Evolutionary conservation across 2,329 filamentous ascomycete genomes (phyloP), one percentile per base, ranked within the genome.

Genomic region (Capronia coronata): DNA sequence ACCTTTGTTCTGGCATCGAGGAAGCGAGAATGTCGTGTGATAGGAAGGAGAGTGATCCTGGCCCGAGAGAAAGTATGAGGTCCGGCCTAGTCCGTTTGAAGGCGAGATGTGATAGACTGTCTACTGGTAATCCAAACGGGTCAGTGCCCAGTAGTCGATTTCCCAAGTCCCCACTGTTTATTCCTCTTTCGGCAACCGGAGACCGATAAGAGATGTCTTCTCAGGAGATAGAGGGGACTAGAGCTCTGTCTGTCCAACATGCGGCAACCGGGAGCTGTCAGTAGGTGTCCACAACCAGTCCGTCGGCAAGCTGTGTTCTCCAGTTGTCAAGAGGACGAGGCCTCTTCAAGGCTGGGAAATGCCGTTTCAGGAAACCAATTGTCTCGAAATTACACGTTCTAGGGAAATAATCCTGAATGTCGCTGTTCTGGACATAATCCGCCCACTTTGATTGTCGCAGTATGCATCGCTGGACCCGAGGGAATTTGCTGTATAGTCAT

Each of bases 151-250:
- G 13, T 21, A 4, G 35, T 38, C 25, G 25, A 27, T 27, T 6
- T 27, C 35, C 7, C 14, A 18, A 18, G 13, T 8, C 35, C 13
- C 35, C 16, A 21, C 35, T 18, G 10, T 8, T 18, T 3, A 38
- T 38, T 45, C 14, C 29, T 11, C n/a, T 35, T 45, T 30, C 2
- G 42, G 42, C 16, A 45, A 45, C 42, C 42, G 42, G 32, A 25
- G 22, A 35, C 32, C 23, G 25, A 14, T 14, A 45, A 38, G 19
- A n/a, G 7, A 10, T 3, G 7, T n/a, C 29, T 3, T n/a, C 29
- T 32, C 7, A 32, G 3, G 7, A 32, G 29, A 32, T 32, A 32
- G 7, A 32, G n/a, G 29, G 11, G 3, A 7, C 29, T n/a, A 11
- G 29, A n/a, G 7, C 29, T 11, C 29, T n/a, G 11, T 32, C 7